These are phyloP conservation scores for Akanthomyces muscarius DNA, from an alignment of 2,329 filamentous ascomycete species.

Conservation along the genomic window DNA sequence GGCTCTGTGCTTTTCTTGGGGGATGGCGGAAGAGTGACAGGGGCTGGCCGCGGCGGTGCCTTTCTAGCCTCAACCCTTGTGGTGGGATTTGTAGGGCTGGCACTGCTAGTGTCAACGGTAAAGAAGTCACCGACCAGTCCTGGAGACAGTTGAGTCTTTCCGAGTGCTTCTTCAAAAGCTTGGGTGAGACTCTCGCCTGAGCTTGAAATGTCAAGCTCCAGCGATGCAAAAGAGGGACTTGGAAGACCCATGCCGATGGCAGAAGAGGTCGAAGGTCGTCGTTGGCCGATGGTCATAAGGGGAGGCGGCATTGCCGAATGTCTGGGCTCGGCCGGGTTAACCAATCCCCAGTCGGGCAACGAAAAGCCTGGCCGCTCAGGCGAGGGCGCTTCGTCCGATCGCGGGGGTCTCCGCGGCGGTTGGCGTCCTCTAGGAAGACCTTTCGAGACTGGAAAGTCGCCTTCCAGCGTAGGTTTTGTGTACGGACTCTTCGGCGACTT, in stretches of 20 bases:
- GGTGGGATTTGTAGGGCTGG: conserved; percentile 10
- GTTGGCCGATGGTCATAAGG: conserved; percentile 25
- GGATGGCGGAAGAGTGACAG: conserved; percentile 28
- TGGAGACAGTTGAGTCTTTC: not conserved
- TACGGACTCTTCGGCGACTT: conserved; percentile 27
- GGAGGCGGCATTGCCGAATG: conserved; percentile 34
- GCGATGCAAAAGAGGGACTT: conserved; percentile 34
- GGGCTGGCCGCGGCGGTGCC: conserved; percentile 31
- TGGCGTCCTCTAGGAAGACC: conserved; percentile 35
- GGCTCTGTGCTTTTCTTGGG: conserved; percentile 9
- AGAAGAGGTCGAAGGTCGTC: conserved; percentile 26
- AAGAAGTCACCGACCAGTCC: conserved; percentile 19
- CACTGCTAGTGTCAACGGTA: conserved; percentile 17
- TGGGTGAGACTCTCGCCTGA: conserved; percentile 30
- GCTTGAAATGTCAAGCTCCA: conserved; percentile 32
- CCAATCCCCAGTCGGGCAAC: conserved; percentile 27
- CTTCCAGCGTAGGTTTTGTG: conserved; percentile 27
- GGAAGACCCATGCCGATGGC: conserved; percentile 30
- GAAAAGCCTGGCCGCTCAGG: conserved; percentile 19
- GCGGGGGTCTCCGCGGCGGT: conserved; percentile 20
- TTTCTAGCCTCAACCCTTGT: conserved; percentile 30
- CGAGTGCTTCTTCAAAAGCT: conserved; percentile 27
- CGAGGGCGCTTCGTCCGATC: conserved; percentile 13
- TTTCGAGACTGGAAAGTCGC: conserved; percentile 32
- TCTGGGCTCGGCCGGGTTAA: conserved; percentile 28